Base-by-base conservation (phyloP, 257 asterid genomes). In the Coffea canephora region DNA sequence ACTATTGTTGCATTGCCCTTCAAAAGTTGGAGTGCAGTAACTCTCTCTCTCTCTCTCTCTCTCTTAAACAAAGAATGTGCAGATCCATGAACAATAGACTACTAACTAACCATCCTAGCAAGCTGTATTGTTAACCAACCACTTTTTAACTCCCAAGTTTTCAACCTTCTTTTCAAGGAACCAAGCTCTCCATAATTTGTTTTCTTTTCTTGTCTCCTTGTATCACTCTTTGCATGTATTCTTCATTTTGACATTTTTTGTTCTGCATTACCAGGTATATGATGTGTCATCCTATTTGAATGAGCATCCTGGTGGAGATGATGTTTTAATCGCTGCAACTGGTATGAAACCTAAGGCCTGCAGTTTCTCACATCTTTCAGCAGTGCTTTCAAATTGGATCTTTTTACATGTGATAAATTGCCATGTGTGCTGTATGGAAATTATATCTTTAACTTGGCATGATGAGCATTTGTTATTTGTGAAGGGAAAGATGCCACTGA, bases 291-390 rank as follows among this genome's bases (percentile, higher is more conserved):
- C 94, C 18, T 95, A 95, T 86, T 69, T 95, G 85, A 92, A 95
- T 19, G 99, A 95, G 54, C 99, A 93, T 81, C 99, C 99, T n/a
- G 99, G 99, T 1, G 99, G 99, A 76, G 97, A 92, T 70, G 99
- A 93, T 84, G 93, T 93, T 77, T 62, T 95, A 76, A 89, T 92
- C 49, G 62, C 78, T 46, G 89, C 88, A 80, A 80, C 96, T 77
- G 97, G 99, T 95, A 87, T 66, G 79, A 13, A 19, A 25, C 75
- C 69, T 57, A 34, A 66, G 43, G 9, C 25, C 71, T 75, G 57
- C 79, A 25, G 41, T 19, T 14, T 23, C 23, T 55, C 52, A 8
- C 64, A 41, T 12, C 31, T 39, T 57, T 59, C 39, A 12, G 18
- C 57, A 25, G 9, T 55, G 69, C 64, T 80, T 80, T 80, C 54